Percentiles rank a stretch among this genome's conserved stretches.
Conservation (phyloP, 768 basidiomycete species). For the Termitomyces sp. region DNA sequence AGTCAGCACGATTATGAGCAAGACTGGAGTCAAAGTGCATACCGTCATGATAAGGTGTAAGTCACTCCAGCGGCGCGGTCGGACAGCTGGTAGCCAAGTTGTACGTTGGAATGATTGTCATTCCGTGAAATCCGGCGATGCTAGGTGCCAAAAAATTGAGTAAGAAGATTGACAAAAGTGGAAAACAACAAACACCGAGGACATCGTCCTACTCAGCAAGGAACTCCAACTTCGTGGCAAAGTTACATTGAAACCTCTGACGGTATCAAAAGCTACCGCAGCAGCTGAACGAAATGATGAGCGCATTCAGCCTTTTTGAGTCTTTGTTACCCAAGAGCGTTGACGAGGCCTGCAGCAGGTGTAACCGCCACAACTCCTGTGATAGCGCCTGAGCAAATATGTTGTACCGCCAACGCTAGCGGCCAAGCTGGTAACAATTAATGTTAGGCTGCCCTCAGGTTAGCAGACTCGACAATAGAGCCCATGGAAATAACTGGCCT, state of each 20-base stretch:
- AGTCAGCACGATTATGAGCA: background rate
- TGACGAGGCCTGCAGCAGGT: constrained; percentile 76
- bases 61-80: constrained; percentile 58
- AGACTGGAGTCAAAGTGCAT: constrained; percentile 18
- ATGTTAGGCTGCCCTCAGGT: constrained; percentile 80
- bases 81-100: constrained; percentile 83
- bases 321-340: constrained; percentile 47
- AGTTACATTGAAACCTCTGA: constrained; percentile 84
- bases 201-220: constrained; percentile 70
- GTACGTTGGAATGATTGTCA: constrained; percentile 56
- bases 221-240: constrained; percentile 91
- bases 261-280: constrained; percentile 77
- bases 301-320: background rate
- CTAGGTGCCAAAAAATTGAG: constrained; percentile 82
- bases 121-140: constrained; percentile 77
- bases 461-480: constrained; percentile 70
- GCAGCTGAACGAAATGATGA: constrained; percentile 43
- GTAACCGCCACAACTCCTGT: constrained; percentile 87
- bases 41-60: constrained; percentile 73
- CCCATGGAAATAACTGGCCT: background rate
- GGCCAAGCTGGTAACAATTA: constrained; percentile 90
- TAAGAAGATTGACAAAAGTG: constrained; percentile 70
- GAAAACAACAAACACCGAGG: constrained; percentile 52
- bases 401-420: constrained; percentile 81
- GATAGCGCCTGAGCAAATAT: constrained; percentile 96